phyloP scores from a whole-genome alignment of 495 filamentous ascomycete species.

The Staphylotrichum longicolle region DNA sequence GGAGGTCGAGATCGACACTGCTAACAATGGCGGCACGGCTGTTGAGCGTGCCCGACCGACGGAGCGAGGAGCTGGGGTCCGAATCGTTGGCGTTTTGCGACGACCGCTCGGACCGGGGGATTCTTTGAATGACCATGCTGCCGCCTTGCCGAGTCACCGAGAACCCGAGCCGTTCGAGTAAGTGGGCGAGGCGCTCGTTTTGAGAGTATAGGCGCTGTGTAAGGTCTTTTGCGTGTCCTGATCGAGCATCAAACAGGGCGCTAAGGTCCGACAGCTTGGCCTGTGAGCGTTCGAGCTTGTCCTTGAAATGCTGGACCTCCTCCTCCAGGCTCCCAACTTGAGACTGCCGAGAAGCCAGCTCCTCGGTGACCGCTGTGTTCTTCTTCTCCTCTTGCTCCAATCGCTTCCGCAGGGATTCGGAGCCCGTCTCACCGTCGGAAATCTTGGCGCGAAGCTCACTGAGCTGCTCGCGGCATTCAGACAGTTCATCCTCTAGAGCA shows the following conservation, averaged over 20 bases:
- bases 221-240: slow-evolving; percentile 69
- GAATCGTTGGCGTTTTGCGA: slow-evolving; percentile 54
- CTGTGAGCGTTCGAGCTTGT: slow-evolving; percentile 52
- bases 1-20: slow-evolving; percentile 59
- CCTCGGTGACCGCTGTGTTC: slow-evolving; percentile 57
- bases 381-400: slow-evolving; percentile 68
- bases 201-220: slow-evolving; percentile 76
- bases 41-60: slow-evolving; percentile 44
- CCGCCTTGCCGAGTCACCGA: slow-evolving; percentile 70
- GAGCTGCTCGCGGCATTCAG: slow-evolving; percentile 63
- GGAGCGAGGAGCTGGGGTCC: slow-evolving; percentile 59
- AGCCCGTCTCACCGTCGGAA: slow-evolving; percentile 74
- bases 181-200: slow-evolving; percentile 68
- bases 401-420: slow-evolving; percentile 68
- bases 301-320: slow-evolving; percentile 59
- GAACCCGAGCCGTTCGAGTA: slow-evolving; percentile 85
- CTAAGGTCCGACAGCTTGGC: slow-evolving; percentile 50
- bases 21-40: slow-evolving; percentile 44
- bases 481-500: slow-evolving; percentile 61
- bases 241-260: slow-evolving; percentile 60
- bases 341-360: slow-evolving; percentile 64
- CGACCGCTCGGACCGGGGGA: slow-evolving; percentile 62
- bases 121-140: slow-evolving; percentile 70
- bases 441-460: slow-evolving; percentile 63
- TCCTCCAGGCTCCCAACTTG: slow-evolving; percentile 65